Evolutionary conservation across 495 filamentous ascomycete species (phyloP).

Genomic region (Aspergillus saccharolyticus): DNA sequence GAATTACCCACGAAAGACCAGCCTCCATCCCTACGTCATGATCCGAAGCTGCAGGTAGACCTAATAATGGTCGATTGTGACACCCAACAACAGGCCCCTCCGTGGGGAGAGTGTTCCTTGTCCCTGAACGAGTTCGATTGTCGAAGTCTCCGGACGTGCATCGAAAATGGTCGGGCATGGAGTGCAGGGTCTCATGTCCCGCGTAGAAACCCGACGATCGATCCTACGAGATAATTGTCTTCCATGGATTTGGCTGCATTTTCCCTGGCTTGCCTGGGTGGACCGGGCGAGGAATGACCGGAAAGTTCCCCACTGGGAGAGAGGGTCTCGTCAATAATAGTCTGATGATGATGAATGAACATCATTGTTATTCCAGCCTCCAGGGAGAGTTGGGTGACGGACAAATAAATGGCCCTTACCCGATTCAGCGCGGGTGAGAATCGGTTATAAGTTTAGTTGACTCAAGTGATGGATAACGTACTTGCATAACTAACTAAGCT

Average conservation of each 20-base stretch:
- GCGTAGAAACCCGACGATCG: background rate
- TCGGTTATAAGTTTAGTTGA: no score
- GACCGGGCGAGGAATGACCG: no score
- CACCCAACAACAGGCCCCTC: no score
- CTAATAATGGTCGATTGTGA: no score
- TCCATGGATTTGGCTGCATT: background rate
- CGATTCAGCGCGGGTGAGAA: background rate
- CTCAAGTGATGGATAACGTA: no score
- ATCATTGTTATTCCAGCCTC: background rate
- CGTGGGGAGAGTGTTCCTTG: background rate
- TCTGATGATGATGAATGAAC: background rate
- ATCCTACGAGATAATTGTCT: background rate
- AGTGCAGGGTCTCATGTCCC: background rate
- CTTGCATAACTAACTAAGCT: no score
- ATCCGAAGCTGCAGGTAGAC: slow-evolving; percentile 2
- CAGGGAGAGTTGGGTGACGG: no score
- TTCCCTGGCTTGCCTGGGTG: background rate
- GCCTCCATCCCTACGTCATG: background rate
- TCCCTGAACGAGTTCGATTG: background rate
- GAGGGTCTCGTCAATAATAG: background rate
- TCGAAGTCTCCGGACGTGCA: background rate
- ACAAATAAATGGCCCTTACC: background rate
- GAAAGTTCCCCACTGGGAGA: background rate
- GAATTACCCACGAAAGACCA: background rate
- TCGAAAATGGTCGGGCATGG: background rate